Conservation (phyloP, 176 grass and related monocot species). For the Saccharum spontaneum region DNA sequence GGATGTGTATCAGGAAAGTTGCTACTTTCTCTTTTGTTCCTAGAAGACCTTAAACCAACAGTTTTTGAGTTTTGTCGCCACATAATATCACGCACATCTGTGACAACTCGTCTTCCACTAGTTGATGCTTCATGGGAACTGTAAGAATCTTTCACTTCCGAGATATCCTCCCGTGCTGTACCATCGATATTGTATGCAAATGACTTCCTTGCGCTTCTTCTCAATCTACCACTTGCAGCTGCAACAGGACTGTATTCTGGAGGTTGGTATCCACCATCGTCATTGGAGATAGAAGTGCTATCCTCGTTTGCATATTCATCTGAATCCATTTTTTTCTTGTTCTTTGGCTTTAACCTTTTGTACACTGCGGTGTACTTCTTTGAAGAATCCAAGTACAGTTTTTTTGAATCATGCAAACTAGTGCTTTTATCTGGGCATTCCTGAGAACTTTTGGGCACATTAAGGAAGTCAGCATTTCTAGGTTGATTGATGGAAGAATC, state of each 20-base stretch:
- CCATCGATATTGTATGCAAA: constrained; percentile 35
- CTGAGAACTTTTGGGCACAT: constrained; percentile 34
- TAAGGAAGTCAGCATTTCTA: constrained; percentile 24
- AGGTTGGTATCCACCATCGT: constrained; percentile 59
- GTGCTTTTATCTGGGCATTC: constrained; percentile 36
- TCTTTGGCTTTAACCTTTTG: constrained; percentile 66
- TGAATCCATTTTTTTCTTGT: constrained; percentile 54
- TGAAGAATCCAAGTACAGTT: constrained; percentile 41
- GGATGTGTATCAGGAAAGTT: constrained; percentile 48
- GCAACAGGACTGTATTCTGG: constrained; percentile 48
- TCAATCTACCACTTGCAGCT: constrained; percentile 46
- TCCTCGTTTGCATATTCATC: constrained; percentile 59
- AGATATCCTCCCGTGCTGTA: constrained; percentile 29
- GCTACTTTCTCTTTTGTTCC: constrained; percentile 74
- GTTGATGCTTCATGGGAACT: constrained; percentile 65
- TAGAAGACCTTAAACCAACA: constrained; percentile 75
- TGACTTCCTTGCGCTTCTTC: constrained; percentile 54
- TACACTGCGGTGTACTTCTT: constrained; percentile 66
- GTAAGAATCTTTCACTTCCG: constrained; percentile 53
- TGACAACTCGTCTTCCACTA: constrained; percentile 57
- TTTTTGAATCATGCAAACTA: constrained; percentile 42
- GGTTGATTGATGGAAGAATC: constrained; percentile 46
- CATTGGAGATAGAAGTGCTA: constrained; percentile 66
- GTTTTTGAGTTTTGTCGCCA: constrained; percentile 61
- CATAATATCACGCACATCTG: constrained; percentile 38